Evolutionary conservation across 129 eudicot genomes (phyloP).

Genomic region (Ambrosia trifida): DNA sequence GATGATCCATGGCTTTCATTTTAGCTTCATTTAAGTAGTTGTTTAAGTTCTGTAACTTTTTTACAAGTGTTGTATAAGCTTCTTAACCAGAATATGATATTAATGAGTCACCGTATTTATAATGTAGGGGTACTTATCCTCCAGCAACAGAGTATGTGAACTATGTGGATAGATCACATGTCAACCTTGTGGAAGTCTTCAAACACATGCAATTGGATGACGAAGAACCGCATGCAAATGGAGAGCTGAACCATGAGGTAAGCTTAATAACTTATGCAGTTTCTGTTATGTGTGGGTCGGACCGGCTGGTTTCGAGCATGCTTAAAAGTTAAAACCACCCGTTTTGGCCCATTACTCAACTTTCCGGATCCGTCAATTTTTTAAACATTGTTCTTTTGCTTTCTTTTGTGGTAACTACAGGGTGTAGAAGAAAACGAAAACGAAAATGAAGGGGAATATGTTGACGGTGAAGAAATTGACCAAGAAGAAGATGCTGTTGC

Average conservation of each 20-base stretch:
- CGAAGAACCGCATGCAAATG: slow-evolving; percentile 74
- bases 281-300: background rate
- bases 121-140: slow-evolving; percentile 73
- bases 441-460: slow-evolving; percentile 53
- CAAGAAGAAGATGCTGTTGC: slow-evolving; percentile 52
- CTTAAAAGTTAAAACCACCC: background rate
- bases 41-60: background rate
- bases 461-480: slow-evolving; percentile 38
- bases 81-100: slow-evolving; percentile 9
- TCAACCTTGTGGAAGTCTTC: slow-evolving; percentile 77
- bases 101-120: slow-evolving; percentile 24
- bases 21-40: background rate
- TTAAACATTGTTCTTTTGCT: background rate
- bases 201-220: slow-evolving; percentile 80
- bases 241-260: slow-evolving; percentile 75
- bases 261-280: slow-evolving; percentile 14
- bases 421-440: slow-evolving; percentile 46
- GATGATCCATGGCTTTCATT: slow-evolving; percentile 10
- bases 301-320: background rate
- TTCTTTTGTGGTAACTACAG: slow-evolving; percentile 27
- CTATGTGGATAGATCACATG: slow-evolving; percentile 70
- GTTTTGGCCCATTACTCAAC: background rate
- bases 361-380: background rate
- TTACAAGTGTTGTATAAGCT: background rate
- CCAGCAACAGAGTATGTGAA: slow-evolving; percentile 77